These are phyloP conservation scores for Ensete glaucum DNA, from an alignment of 176 grass and related monocot species.

Conservation along the genomic window DNA sequence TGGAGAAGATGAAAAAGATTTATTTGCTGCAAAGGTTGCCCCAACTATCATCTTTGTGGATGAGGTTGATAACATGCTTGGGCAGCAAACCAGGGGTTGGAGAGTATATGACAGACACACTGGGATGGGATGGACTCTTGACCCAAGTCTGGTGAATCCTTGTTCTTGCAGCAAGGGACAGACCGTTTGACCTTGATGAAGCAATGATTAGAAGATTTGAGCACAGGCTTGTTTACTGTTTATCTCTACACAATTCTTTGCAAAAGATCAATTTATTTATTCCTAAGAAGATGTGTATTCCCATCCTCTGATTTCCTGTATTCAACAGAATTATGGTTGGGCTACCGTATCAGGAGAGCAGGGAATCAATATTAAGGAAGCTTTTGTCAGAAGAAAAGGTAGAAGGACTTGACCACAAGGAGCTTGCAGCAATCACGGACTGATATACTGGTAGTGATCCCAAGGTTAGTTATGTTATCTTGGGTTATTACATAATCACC, in stretches of 20 bases:
- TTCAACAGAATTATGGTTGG: slow-evolving; percentile 88
- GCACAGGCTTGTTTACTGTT: slow-evolving; percentile 3
- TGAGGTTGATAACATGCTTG: slow-evolving; percentile 15
- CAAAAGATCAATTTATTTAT: too few species aligned
- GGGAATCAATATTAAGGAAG: slow-evolving; percentile 68
- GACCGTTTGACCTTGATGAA: slow-evolving; percentile 17
- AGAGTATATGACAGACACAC: slow-evolving; percentile 9
- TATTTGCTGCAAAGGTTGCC: slow-evolving; percentile 5
- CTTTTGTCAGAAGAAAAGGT: slow-evolving; percentile 83
- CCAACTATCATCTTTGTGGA: slow-evolving; percentile 15
- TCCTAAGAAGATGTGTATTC: not conserved
- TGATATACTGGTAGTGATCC: slow-evolving; percentile 72
- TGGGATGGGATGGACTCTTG: slow-evolving; percentile 10
- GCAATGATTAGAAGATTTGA: slow-evolving; percentile 16
- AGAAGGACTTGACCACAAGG: slow-evolving; percentile 60
- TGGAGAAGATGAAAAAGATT: slow-evolving; percentile 8
- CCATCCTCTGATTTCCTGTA: slow-evolving; percentile 13
- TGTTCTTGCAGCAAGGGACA: slow-evolving; percentile 15
- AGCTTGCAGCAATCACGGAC: slow-evolving; percentile 76
- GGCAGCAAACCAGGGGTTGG: slow-evolving; percentile 7
- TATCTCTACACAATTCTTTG: too few species aligned
- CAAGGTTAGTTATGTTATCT: not conserved
- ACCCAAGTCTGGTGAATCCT: slow-evolving; percentile 3
- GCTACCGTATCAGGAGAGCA: slow-evolving; percentile 72
- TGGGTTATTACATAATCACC: too few species aligned